Evolutionary conservation across 2,329 filamentous ascomycete genomes (phyloP).

Genomic region (Cytospora piceae): DNA sequence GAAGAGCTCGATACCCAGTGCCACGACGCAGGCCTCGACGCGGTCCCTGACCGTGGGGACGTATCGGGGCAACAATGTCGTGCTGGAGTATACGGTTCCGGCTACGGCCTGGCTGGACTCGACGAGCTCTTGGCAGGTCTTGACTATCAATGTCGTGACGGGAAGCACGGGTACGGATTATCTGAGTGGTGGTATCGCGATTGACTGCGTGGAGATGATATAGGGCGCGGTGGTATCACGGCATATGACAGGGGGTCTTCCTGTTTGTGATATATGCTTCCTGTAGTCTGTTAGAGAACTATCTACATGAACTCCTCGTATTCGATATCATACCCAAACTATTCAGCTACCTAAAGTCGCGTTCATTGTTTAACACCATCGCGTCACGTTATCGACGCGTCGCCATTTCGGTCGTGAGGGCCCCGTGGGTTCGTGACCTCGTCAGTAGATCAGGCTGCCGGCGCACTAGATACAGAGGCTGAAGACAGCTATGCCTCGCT

Average conservation of each 20-base stretch:
- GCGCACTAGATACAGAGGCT: too few species aligned
- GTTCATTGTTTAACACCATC: too few species aligned
- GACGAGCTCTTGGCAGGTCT: slow-evolving; percentile 37
- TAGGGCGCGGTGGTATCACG: not conserved
- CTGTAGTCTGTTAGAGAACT: not conserved
- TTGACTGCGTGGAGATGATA: slow-evolving; percentile 37
- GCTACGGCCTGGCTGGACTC: slow-evolving; percentile 37
- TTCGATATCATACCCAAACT: too few species aligned
- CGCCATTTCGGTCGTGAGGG: too few species aligned
- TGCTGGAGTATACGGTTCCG: slow-evolving; percentile 37
- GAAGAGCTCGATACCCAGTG: slow-evolving; percentile 35
- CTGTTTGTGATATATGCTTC: not conserved
- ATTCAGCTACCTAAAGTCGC: too few species aligned
- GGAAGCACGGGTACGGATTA: slow-evolving; percentile 36
- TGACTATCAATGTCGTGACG: slow-evolving; percentile 39
- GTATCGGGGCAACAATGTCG: slow-evolving; percentile 39
- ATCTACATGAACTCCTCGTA: not conserved
- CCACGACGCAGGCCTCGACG: slow-evolving; percentile 38
- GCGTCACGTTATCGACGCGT: too few species aligned
- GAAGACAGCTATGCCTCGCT: too few species aligned
- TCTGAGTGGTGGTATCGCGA: slow-evolving; percentile 38
- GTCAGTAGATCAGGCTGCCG: too few species aligned
- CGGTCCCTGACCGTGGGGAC: slow-evolving; percentile 41
- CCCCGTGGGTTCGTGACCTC: too few species aligned
- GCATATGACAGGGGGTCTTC: too few species aligned